Base-by-base conservation (phyloP, 1,284 basidiomycete species). In the Coriolopsis trogii region DNA sequence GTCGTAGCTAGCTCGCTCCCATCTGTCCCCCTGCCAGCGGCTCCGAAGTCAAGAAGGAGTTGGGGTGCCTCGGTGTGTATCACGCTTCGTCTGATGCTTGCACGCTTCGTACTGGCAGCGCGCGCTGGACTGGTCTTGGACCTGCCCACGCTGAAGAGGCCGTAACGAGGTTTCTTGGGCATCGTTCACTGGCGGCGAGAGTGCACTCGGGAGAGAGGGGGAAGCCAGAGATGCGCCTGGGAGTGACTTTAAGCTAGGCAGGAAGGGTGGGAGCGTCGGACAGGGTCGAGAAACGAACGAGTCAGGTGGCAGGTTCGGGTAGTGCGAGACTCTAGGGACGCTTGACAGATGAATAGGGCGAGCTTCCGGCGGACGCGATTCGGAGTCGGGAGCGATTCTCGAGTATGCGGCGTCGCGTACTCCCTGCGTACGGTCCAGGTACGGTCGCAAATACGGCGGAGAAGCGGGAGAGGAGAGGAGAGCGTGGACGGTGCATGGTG, bases 81-180 rank as follows among this genome's bases (percentile, higher is more conserved):
- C 23, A 50, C 41, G 26, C 51, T 51, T 23, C 44, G 46, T n/a
- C 51, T 26, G 21, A 48, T 40, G 30, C 51, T 53, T 9, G 48
- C 51, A 40, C 55, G 55, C 34, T 42, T 50, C 20, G 29, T 40
- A 49, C 51, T 57, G 15, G 55, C 55, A 9, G 45, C 33, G 10
- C 51, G 55, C 3, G 55, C 55, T 5, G 55, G 55, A 21, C 51
- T 57, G 28, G 51, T 15, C 46, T 53, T 57, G 51, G 41, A 45
- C 46, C 25, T 48, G 29, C 55, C 55, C 6, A 57, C 55, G 38
- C 21, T 47, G 51, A 57, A 57, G 45, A 51, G 46, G 28, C 16
- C 33, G 34, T 46, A 46, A 36, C 53, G 53, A 16, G 46, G 25
- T 26, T 52, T 52, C 6, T 41, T 20, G n/a, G 55, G 13, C 34